phyloP scores from a whole-genome alignment of 495 filamentous ascomycete species.

The Penicillium simplicissimum region DNA sequence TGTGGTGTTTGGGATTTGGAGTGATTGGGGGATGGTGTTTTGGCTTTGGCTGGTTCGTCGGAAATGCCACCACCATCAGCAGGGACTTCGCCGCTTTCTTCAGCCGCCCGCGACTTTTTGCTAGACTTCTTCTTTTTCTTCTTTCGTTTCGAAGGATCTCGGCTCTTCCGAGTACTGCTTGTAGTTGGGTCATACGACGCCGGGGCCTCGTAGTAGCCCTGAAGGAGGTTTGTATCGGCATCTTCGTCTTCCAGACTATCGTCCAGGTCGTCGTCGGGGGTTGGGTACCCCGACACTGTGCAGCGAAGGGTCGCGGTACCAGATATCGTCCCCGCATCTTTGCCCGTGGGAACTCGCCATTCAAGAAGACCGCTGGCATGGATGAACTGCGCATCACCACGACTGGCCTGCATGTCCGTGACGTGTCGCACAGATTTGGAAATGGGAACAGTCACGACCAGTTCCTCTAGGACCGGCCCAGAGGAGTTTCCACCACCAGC shows the following conservation, averaged over 20 bases:
- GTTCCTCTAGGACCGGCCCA: slow-evolving; percentile 70
- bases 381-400: slow-evolving; percentile 80
- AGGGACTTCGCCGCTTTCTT: slow-evolving; percentile 32
- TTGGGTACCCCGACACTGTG: slow-evolving; percentile 69
- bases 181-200: slow-evolving; percentile 37
- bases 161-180: slow-evolving; percentile 23
- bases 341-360: slow-evolving; percentile 74
- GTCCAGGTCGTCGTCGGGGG: slow-evolving; percentile 53
- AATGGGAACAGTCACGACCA: slow-evolving; percentile 79
- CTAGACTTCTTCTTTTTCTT: slow-evolving; percentile 45
- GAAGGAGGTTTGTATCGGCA: slow-evolving; percentile 45
- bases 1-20: slow-evolving; percentile 35
- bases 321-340: slow-evolving; percentile 58
- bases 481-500: slow-evolving; percentile 53
- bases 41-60: slow-evolving; percentile 16
- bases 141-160: slow-evolving; percentile 38
- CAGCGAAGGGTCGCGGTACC: slow-evolving; percentile 77
- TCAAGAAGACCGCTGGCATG: slow-evolving; percentile 71
- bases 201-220: slow-evolving; percentile 58
- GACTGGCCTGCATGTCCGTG: slow-evolving; percentile 77
- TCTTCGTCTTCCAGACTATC: slow-evolving; percentile 53
- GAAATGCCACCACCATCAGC: slow-evolving; percentile 7
- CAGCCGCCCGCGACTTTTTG: slow-evolving; percentile 41
- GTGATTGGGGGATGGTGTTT: slow-evolving; percentile 23
- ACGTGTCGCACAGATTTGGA: slow-evolving; percentile 81